phyloP scores from a whole-genome alignment of 1,284 basidiomycete species.

The Somion occarium region DNA sequence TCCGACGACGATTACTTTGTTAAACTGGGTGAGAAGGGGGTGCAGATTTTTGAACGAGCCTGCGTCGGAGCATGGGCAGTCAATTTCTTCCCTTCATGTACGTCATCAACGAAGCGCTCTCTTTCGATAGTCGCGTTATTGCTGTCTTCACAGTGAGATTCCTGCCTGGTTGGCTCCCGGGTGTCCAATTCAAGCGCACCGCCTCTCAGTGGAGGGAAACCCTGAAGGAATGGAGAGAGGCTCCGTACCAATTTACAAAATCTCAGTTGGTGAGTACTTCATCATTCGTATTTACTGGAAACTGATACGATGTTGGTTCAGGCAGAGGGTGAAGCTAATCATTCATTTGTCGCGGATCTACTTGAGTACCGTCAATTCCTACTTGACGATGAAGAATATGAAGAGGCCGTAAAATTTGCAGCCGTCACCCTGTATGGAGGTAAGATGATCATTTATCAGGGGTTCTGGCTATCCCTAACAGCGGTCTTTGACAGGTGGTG shows the following conservation, averaged over 20 bases:
- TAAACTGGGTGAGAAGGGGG: conserved; percentile 54
- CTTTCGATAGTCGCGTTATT: neutral
- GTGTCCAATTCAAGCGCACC: conserved; percentile 36
- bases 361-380: conserved; percentile 34
- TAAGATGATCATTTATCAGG: too few species aligned
- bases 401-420: conserved; percentile 64
- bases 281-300: too few species aligned
- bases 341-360: conserved; percentile 60
- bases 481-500: conserved; percentile 48
- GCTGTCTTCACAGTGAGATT: conserved; percentile 25
- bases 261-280: too few species aligned
- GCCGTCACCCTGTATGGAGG: conserved; percentile 78
- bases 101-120: conserved; percentile 13
- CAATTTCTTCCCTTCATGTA: conserved; percentile 49
- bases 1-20: conserved; percentile 52
- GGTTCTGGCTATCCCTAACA: too few species aligned
- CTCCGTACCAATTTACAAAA: conserved; percentile 56
- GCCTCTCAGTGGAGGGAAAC: conserved; percentile 59
- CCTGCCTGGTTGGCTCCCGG: conserved; percentile 31
- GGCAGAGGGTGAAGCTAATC: conserved; percentile 47
- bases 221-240: conserved; percentile 63
- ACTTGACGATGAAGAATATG: conserved; percentile 30
- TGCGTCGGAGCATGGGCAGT: conserved; percentile 68
- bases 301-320: conserved; percentile 19
- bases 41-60: conserved; percentile 54